Conservation (phyloP, 768 basidiomycete genomes). For the Candolleomyces aberdarensis region DNA sequence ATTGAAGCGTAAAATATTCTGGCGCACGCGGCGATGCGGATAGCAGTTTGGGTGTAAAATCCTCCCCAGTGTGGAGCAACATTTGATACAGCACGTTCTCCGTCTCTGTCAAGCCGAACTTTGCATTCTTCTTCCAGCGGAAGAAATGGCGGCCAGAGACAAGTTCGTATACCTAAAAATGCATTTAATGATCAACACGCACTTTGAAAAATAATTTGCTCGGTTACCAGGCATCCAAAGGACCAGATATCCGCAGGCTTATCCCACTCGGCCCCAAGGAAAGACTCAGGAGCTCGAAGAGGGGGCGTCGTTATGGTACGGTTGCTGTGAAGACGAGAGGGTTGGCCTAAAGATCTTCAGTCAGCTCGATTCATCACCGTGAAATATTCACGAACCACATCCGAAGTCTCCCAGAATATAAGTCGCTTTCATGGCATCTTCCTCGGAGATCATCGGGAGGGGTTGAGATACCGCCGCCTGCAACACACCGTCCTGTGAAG, state of each 20-base stretch:
- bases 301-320: constrained; percentile 19
- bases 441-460: constrained; percentile 19
- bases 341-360: constrained; percentile 15
- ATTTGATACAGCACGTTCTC: constrained; percentile 14
- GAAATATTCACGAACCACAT: constrained; percentile 15
- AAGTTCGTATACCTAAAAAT: constrained; percentile 16
- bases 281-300: constrained; percentile 26
- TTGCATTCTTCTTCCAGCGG: constrained; percentile 7
- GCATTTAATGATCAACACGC: neutral
- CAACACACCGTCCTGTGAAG: constrained; percentile 17
- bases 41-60: constrained; percentile 9
- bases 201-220: neutral
- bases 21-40: constrained; percentile 8
- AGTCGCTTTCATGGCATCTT: constrained; percentile 17
- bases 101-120: constrained; percentile 7
- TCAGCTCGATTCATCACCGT: neutral
- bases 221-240: constrained; percentile 25
- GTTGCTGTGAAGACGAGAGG: constrained; percentile 5
- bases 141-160: constrained; percentile 12
- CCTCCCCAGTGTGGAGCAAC: constrained; percentile 14
- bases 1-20: constrained; percentile 13
- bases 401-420: constrained; percentile 26
- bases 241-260: constrained; percentile 28
- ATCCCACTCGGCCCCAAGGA: constrained; percentile 24
- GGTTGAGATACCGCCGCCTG: constrained; percentile 25